Evolutionary conservation across 2,329 filamentous ascomycete genomes (phyloP).

Genomic region (Amauroascus niger): DNA sequence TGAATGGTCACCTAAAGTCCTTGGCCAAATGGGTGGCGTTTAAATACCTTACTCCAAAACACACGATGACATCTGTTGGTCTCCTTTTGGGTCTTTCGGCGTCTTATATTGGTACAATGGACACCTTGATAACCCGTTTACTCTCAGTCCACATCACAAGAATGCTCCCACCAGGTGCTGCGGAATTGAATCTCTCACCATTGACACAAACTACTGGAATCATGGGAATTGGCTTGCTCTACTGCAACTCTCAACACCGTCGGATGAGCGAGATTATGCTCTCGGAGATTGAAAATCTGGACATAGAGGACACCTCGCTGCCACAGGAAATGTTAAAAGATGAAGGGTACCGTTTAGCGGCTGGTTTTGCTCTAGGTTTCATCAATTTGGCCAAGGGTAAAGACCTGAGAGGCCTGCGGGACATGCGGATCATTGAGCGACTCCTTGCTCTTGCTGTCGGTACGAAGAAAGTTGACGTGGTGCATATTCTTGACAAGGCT

Average conservation of each 20-base stretch:
- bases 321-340: constrained; percentile 72
- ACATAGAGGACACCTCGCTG: constrained; percentile 60
- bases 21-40: constrained; percentile 98
- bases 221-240: constrained; percentile 91
- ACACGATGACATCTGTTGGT: constrained; percentile 97
- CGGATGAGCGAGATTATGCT: constrained; percentile 99
- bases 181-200: constrained; percentile 85
- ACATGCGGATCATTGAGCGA: constrained; percentile 87
- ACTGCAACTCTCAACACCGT: constrained; percentile 89
- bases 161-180: constrained; percentile 84
- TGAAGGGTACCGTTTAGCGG: constrained; percentile 91
- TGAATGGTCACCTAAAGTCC: constrained; percentile 89
- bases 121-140: constrained; percentile 83
- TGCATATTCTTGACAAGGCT: constrained; percentile 86
- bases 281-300: constrained; percentile 85
- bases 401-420: constrained; percentile 77
- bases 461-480: constrained; percentile 80
- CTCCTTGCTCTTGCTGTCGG: constrained; percentile 76
- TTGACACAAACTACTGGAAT: constrained; percentile 91
- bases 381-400: constrained; percentile 91
- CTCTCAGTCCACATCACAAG: constrained; percentile 92
- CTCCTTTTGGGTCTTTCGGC: constrained; percentile 85
- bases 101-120: constrained; percentile 94
- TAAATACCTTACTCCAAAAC: constrained; percentile 97
- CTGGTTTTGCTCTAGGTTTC: constrained; percentile 83